Conservation (phyloP, 306 rosid species). For the Ziziphus jujuba region DNA sequence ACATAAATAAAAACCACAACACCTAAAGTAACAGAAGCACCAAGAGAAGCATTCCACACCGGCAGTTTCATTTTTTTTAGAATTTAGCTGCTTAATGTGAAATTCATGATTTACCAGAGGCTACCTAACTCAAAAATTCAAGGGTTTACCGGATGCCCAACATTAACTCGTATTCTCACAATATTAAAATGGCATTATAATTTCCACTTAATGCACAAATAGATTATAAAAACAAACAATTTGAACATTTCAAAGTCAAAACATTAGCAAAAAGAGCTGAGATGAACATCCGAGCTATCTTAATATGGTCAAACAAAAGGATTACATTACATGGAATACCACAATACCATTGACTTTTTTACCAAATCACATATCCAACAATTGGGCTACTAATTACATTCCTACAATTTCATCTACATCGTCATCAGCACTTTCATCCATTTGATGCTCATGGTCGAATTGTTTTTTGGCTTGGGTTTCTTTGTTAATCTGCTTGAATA, state of each 20-base stretch:
- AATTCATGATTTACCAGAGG: neutral
- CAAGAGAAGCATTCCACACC: slow-evolving; percentile 1
- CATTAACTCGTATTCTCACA: too few relatives aligned
- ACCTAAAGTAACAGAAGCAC: neutral
- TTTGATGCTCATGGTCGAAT: too few relatives aligned
- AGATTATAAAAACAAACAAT: neutral
- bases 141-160: neutral
- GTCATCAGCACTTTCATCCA: too few relatives aligned
- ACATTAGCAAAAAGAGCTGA: neutral
- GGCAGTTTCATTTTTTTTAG: neutral
- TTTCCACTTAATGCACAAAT: neutral
- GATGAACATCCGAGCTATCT: neutral
- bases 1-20: slow-evolving; percentile 12
- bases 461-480: too few relatives aligned
- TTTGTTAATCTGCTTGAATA: too few relatives aligned
- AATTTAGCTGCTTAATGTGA: neutral
- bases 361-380: too few relatives aligned
- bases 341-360: too few relatives aligned
- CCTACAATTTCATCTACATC: too few relatives aligned
- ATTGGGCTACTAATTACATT: too few relatives aligned
- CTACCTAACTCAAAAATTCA: neutral
- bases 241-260: neutral
- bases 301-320: neutral
- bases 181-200: neutral
- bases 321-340: neutral